Percentiles rank a stretch among this genome's conserved stretches.
Evolutionary conservation across 2,329 filamentous ascomycete species (phyloP).

Genomic region (Podosphaera leucotricha): DNA sequence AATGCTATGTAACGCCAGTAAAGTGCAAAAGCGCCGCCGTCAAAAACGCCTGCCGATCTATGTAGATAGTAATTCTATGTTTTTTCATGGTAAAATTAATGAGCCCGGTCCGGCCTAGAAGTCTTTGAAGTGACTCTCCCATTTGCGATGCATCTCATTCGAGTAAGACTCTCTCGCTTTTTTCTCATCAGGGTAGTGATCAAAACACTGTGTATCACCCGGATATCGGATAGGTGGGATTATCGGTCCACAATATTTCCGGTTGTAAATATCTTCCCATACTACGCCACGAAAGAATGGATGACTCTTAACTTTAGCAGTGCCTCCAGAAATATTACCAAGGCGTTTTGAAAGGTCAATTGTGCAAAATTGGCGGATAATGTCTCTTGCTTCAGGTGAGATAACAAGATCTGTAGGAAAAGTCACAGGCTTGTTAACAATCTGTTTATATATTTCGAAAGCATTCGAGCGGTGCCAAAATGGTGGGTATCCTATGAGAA

Average conservation of each 20-base stretch:
- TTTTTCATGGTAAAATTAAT: no score
- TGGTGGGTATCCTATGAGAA: slow-evolving; percentile 76
- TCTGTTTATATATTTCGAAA: slow-evolving; percentile 72
- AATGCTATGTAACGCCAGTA: no score
- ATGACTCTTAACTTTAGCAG: slow-evolving; percentile 47
- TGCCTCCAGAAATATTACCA: slow-evolving; percentile 56
- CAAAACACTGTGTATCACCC: slow-evolving; percentile 61
- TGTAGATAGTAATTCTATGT: no score
- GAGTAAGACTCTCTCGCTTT: slow-evolving; percentile 41
- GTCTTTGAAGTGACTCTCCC: slow-evolving; percentile 46
- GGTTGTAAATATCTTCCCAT: slow-evolving; percentile 48
- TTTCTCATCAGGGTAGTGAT: slow-evolving; percentile 59
- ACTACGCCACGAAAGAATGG: slow-evolving; percentile 50
- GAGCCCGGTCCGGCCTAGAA: slow-evolving; percentile 26
- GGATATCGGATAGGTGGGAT: slow-evolving; percentile 49
- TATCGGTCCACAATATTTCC: slow-evolving; percentile 44
- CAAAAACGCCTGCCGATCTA: no score
- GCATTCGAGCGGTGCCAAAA: slow-evolving; percentile 45
- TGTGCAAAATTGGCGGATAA: slow-evolving; percentile 55
- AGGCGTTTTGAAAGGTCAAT: slow-evolving; percentile 56
- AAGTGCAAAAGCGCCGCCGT: no score
- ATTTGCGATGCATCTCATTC: slow-evolving; percentile 41
- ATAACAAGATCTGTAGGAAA: slow-evolving; percentile 44
- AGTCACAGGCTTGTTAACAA: slow-evolving; percentile 52
- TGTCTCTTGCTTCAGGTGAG: slow-evolving; percentile 44